phyloP scores from a whole-genome alignment of 805 yeast genomes.

The Lipomyces lipofer region DNA sequence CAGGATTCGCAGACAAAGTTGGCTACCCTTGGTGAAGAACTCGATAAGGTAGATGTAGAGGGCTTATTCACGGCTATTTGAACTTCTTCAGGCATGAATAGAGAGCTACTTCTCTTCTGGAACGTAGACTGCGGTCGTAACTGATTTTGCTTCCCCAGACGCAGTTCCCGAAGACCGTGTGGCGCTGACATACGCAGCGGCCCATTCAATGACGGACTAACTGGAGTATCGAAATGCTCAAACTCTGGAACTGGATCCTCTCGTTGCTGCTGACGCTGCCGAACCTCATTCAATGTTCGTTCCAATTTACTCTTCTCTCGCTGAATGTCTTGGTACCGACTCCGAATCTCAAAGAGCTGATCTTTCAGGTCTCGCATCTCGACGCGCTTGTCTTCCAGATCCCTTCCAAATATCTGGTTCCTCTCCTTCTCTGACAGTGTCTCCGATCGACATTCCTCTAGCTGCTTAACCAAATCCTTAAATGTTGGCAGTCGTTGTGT shows the following conservation, averaged over 20 bases:
- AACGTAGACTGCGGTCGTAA: constrained; percentile 5
- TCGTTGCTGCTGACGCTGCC: constrained; percentile 15
- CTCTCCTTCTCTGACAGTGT: constrained; percentile 21
- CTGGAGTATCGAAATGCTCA: constrained; percentile 21
- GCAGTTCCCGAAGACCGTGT: constrained; percentile 24
- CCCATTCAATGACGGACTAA: not conserved
- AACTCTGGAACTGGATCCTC: constrained; percentile 14
- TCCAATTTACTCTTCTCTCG: constrained; percentile 23
- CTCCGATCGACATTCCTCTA: constrained; percentile 24
- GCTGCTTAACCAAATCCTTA: constrained; percentile 18
- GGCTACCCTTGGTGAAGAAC: not conserved
- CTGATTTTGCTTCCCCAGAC: constrained; percentile 29
- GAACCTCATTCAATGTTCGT: constrained; percentile 23
- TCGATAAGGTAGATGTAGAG: not conserved
- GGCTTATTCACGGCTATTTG: not conserved
- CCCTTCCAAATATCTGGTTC: constrained; percentile 14
- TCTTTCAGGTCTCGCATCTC: constrained; percentile 32
- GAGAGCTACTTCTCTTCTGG: constrained; percentile 26
- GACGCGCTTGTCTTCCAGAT: constrained; percentile 23
- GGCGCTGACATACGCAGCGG: not conserved
- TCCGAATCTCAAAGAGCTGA: constrained; percentile 22
- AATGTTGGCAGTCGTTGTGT: constrained; percentile 19
- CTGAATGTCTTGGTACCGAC: constrained; percentile 26
- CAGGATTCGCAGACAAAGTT: constrained; percentile 32
- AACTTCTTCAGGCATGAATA: constrained; percentile 17